Conservation (phyloP, 2,329 filamentous ascomycete species). For the Epichloe elymi region DNA sequence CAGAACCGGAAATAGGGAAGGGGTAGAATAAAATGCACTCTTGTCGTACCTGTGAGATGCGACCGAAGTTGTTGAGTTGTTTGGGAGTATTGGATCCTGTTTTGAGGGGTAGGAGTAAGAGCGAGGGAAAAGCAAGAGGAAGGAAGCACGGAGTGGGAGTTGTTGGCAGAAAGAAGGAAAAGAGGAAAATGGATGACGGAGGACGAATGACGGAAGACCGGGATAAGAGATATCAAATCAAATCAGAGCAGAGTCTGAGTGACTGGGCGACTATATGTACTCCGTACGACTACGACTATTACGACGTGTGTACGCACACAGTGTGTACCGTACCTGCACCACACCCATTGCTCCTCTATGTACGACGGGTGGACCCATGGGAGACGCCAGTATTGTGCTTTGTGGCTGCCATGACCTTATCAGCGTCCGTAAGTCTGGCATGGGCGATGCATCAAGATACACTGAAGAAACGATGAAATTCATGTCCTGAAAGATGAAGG, state of each 20-base stretch:
- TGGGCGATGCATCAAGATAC: too few species aligned
- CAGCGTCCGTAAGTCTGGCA: not conserved
- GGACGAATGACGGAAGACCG: not conserved
- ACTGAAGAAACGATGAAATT: too few species aligned
- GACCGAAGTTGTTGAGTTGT: not conserved
- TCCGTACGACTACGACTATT: too few species aligned
- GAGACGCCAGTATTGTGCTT: not conserved
- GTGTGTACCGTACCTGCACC: too few species aligned
- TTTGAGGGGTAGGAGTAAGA: slow-evolving; percentile 2
- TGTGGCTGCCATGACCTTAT: not conserved
- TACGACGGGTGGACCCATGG: too few species aligned
- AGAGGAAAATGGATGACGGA: slow-evolving; percentile 5
- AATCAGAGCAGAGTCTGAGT: not conserved
- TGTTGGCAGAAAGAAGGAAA: slow-evolving; percentile 1
- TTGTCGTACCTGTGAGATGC: slow-evolving; percentile 2
- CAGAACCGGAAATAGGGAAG: not conserved
- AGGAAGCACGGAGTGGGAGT: not conserved
- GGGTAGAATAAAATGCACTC: slow-evolving; percentile 2
- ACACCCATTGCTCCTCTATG: not conserved
- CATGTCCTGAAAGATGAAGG: too few species aligned
- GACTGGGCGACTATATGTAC: too few species aligned
- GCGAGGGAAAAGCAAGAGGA: slow-evolving; percentile 1
- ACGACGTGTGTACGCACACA: too few species aligned
- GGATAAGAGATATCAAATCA: not conserved
- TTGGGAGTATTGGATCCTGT: not conserved